phyloP scores from a whole-genome alignment of 176 grass and related monocot genomes.

The Bromus sterilis region DNA sequence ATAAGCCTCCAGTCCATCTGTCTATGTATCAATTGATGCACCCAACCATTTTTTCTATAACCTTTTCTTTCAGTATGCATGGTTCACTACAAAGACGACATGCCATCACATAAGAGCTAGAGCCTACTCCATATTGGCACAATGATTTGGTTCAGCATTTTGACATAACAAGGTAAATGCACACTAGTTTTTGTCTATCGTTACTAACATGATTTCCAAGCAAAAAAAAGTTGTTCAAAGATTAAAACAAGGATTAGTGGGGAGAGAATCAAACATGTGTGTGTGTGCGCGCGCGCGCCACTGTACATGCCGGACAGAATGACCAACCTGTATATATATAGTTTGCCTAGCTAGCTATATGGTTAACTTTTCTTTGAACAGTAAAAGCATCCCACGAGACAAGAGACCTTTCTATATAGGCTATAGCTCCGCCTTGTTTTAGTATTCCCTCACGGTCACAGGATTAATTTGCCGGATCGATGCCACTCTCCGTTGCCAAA shows the following conservation, averaged over 20 bases:
- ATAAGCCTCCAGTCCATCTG: background rate
- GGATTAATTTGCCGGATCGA: constrained; percentile 10
- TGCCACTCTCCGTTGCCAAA: background rate
- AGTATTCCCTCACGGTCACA: background rate
- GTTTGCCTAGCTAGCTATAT: background rate
- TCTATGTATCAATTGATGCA: background rate
- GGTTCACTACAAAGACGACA: background rate
- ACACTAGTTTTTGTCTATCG: background rate
- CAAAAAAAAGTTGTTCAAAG: background rate
- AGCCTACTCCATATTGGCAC: background rate
- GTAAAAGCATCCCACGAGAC: constrained; percentile 19
- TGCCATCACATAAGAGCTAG: background rate
- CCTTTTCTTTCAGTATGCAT: too few species aligned
- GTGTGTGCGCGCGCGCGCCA: too few species aligned
- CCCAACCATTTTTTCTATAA: background rate
- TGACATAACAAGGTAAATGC: background rate
- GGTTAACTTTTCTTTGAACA: background rate
- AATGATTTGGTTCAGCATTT: background rate
- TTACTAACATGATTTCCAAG: constrained; percentile 9
- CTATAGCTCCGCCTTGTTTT: background rate
- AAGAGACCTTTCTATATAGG: background rate
- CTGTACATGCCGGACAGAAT: background rate
- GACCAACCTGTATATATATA: background rate
- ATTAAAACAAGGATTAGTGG: background rate
- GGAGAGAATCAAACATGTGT: constrained; percentile 23